A percentile compares a stretch with the other conserved stretches of the same genome.
phyloP scores from a whole-genome alignment of 805 yeast species.

The Cyberlindnera nakhonratchasimensis region DNA sequence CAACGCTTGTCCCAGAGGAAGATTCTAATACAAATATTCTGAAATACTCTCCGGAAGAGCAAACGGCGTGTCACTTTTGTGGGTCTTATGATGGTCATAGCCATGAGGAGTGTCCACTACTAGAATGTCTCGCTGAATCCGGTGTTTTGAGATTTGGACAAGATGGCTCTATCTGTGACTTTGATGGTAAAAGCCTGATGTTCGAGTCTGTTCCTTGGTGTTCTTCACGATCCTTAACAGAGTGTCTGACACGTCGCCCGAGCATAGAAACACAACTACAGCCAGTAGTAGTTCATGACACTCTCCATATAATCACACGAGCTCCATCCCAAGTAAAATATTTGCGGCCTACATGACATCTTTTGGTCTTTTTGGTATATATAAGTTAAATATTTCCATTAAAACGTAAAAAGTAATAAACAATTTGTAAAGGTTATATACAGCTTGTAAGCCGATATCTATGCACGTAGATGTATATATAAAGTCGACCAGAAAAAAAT shows the following conservation, averaged over 20 bases:
- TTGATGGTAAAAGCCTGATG: not conserved
- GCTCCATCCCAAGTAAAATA: not conserved
- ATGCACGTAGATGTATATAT: not conserved
- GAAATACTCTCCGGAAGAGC: not conserved
- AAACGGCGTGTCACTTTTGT: conserved; percentile 8
- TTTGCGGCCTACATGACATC: not conserved
- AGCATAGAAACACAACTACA: not conserved
- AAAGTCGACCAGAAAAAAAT: not conserved
- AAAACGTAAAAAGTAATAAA: not conserved
- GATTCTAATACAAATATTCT: not conserved
- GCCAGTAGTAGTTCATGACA: not conserved
- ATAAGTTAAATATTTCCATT: not conserved
- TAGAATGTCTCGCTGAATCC: conserved; percentile 10
- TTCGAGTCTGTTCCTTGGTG: conserved; percentile 15
- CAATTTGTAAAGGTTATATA: not conserved
- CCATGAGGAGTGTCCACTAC: conserved; percentile 7
- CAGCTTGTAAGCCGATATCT: not conserved
- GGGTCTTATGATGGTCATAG: conserved; percentile 10
- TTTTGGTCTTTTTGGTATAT: too few relatives aligned
- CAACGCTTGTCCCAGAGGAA: conserved; percentile 1
- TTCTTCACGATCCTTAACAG: not conserved
- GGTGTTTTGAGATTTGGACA: conserved; percentile 1
- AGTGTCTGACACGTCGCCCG: conserved; percentile 4
- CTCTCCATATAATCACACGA: conserved; percentile 1
- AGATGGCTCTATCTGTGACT: conserved; percentile 8